These are phyloP conservation scores for Alternaria longipes DNA, from an alignment of 2,329 filamentous ascomycete species.

Conservation along the genomic window DNA sequence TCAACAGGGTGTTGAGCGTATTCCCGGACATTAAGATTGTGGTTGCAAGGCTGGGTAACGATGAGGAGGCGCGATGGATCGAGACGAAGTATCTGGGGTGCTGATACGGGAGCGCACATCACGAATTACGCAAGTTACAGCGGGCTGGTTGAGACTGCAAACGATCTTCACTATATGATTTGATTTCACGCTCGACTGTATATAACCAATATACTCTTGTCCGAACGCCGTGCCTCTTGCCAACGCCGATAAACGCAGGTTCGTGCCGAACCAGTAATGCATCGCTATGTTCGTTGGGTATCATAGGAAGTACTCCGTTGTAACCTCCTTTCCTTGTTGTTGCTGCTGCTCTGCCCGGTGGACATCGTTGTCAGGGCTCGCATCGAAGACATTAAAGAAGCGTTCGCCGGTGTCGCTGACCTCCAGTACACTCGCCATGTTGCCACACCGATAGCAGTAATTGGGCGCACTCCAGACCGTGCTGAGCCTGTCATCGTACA, in stretches of 20 bases:
- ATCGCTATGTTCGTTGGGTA: conserved; percentile 33
- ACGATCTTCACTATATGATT: conserved; percentile 9
- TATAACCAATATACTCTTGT: conserved; percentile 15
- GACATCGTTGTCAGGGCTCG: conserved; percentile 92
- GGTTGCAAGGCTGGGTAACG: conserved; percentile 80
- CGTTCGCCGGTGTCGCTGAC: conserved; percentile 92
- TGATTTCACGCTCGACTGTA: conserved; percentile 11
- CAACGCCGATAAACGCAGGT: conserved; percentile 27
- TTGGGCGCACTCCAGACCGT: conserved; percentile 88
- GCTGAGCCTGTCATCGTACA: conserved; percentile 93
- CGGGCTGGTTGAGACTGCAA: background rate
- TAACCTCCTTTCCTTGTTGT: conserved; percentile 75
- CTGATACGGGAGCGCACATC: conserved; percentile 53
- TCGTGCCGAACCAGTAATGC: conserved; percentile 16
- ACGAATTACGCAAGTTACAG: background rate
- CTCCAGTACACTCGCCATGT: conserved; percentile 95
- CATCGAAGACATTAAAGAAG: conserved; percentile 98
- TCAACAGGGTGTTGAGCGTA: conserved; percentile 86
- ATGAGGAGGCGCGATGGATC: conserved; percentile 87
- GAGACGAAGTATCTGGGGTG: conserved; percentile 92
- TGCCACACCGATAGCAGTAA: conserved; percentile 94
- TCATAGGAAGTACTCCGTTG: conserved; percentile 75
- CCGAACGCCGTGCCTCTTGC: conserved; percentile 19
- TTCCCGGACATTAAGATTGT: conserved; percentile 90
- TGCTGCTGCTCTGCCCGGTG: conserved; percentile 83